Conservation (phyloP, 2,329 filamentous ascomycete genomes). For the Colletotrichum sp. region DNA sequence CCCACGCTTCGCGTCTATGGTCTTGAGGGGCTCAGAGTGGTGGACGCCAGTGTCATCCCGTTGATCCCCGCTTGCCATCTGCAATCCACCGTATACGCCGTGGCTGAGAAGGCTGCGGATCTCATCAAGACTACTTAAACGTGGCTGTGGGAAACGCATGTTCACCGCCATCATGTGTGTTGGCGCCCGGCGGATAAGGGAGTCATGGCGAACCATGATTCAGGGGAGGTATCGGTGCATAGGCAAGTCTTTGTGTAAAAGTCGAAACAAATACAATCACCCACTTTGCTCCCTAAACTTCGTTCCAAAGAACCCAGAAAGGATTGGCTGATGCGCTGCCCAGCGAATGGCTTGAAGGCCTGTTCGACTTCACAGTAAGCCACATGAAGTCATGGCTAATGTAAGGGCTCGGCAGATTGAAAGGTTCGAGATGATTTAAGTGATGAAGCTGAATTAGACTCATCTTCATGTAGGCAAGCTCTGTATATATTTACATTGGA, state of each 20-base stretch:
- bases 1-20: constrained; percentile 33
- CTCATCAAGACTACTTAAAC: background rate
- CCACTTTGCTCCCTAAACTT: background rate
- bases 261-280: background rate
- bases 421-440: background rate
- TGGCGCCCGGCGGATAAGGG: background rate
- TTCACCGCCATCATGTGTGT: background rate
- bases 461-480: background rate
- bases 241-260: background rate
- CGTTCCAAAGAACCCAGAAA: background rate
- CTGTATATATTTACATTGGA: background rate
- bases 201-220: background rate
- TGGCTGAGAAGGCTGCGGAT: constrained; percentile 34
- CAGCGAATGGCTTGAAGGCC: background rate
- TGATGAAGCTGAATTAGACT: background rate
- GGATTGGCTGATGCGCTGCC: background rate
- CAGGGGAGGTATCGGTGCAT: background rate
- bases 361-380: background rate
- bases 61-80: constrained; percentile 34
- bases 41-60: constrained; percentile 35
- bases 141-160: background rate
- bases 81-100: constrained; percentile 39
- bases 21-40: constrained; percentile 27
- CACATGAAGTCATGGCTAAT: background rate
- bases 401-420: background rate